Conservation (phyloP, 2,329 filamentous ascomycete genomes). For the Ceratocystis papillata region DNA sequence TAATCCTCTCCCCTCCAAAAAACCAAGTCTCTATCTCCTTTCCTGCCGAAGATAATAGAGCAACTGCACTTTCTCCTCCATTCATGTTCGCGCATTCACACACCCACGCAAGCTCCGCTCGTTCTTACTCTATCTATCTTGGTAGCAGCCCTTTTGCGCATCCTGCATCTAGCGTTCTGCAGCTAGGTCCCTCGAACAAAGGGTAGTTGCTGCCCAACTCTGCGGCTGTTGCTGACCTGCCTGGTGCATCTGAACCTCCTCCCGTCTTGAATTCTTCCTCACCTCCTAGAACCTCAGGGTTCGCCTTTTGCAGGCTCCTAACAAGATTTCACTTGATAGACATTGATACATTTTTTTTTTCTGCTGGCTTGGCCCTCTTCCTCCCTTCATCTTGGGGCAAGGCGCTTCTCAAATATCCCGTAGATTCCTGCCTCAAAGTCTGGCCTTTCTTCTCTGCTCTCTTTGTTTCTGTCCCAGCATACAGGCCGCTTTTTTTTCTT, state of each 20-base stretch:
- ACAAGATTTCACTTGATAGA: neutral
- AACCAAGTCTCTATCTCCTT: neutral
- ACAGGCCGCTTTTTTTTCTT: slow-evolving; percentile 1
- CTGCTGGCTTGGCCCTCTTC: neutral
- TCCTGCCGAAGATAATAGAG: neutral
- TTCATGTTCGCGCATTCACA: neutral
- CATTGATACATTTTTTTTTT: neutral
- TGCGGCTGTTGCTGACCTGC: slow-evolving; percentile 9
- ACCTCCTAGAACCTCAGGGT: neutral
- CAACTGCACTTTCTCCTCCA: slow-evolving; percentile 7
- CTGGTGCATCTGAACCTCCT: slow-evolving; percentile 3
- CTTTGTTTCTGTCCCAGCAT: slow-evolving; percentile 11
- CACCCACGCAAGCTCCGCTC: neutral
- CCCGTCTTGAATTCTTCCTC: neutral
- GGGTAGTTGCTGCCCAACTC: slow-evolving; percentile 23
- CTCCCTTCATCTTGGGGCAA: neutral
- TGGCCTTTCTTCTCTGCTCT: neutral
- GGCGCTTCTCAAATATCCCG: slow-evolving; percentile 12
- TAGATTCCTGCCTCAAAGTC: neutral
- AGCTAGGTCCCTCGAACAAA: slow-evolving; percentile 20
- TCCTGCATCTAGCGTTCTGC: slow-evolving; percentile 23
- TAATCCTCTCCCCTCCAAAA: neutral
- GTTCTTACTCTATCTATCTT: slow-evolving; percentile 14
- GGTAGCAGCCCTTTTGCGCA: slow-evolving; percentile 19
- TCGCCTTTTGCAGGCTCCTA: neutral